These are phyloP conservation scores for Annulohypoxylon bovei DNA, from an alignment of 495 filamentous ascomycete species.

Conservation along the genomic window DNA sequence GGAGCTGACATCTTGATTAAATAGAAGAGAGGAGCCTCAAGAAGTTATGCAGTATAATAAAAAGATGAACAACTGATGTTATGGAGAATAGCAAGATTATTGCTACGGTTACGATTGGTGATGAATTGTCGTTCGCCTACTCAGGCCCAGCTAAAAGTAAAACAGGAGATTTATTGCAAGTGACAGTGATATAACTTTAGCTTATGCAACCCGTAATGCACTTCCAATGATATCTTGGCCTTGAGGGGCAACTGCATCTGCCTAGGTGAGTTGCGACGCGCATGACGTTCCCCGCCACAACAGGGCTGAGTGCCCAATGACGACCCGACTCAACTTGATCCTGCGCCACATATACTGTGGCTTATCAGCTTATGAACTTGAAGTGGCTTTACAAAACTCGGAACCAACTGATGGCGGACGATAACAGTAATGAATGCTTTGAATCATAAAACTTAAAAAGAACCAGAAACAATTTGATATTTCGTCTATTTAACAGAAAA, in stretches of 20 bases:
- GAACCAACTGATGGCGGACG: not conserved
- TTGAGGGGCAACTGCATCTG: slow-evolving; percentile 32
- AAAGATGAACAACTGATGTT: slow-evolving; percentile 4
- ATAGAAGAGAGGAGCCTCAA: not conserved
- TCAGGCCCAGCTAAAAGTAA: slow-evolving; percentile 14
- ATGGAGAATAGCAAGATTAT: slow-evolving; percentile 6
- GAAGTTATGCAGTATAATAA: not conserved
- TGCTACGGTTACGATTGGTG: not conserved
- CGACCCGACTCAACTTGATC: not conserved
- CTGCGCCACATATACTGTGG: slow-evolving; percentile 24
- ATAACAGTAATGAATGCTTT: not conserved
- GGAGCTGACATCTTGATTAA: slow-evolving; percentile 53
- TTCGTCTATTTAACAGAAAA: not conserved
- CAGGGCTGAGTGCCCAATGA: slow-evolving; percentile 11
- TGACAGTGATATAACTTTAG: slow-evolving; percentile 25
- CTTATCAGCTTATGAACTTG: not conserved
- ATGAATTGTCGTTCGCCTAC: slow-evolving; percentile 9
- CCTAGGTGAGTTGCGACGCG: slow-evolving; percentile 35
- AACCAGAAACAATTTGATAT: not conserved
- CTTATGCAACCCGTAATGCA: slow-evolving; percentile 17
- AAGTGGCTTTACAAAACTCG: not conserved
- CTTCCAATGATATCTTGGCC: slow-evolving; percentile 16
- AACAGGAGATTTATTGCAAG: slow-evolving; percentile 26
- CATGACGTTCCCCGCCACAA: slow-evolving; percentile 45
- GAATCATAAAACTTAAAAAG: not conserved